Base-by-base conservation (phyloP, 2,329 filamentous ascomycete genomes). In the Fusarium brachygibbosum region DNA sequence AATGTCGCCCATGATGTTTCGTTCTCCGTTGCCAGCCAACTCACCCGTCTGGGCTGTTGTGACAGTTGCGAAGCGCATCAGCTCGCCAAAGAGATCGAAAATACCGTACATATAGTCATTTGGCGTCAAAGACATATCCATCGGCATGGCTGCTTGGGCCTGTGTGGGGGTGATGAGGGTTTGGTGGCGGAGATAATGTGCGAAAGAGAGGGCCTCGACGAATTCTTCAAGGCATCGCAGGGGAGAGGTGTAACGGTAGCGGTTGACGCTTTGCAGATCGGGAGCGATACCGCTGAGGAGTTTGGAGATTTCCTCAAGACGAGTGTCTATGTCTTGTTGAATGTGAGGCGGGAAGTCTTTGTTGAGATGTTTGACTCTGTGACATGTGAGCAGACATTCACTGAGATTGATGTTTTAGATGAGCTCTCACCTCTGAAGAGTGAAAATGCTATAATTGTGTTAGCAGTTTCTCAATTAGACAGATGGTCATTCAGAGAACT, bases 31-130 rank as follows among this genome's bases (percentile, higher is more conserved):
- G 42, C 81, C 81, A 6, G 82, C 84, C 66, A 84, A 78, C 71
- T 79, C 81, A 16, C 91, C 91, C 10, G 84, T 90, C 7, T 94
- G 91, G 1, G 94, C 94, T 78, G 97, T 92, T 28, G 90, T 89
- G 8, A 94, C 94, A 51, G 97, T 96, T 0, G 93, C 94, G 80
- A 98, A 98, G 31, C 94, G 88, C 96, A 99, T 99, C 83, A 98
- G 85, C 82, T 99, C 96, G 38, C 96, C 96, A 2, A 94, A 94
- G 72, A 98, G 87, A 79, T 99, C 96, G 76, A 97, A 98, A 4
- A 99, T 81, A 11, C 95, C 96, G 67, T 96, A 90, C 60, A 97
- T 82, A 77, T 97, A 98, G 79, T 99, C 96, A 57, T 95, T 89
- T 28, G 90, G 85, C 2, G 92, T 93, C 21, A 98, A 83, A 1